These are phyloP conservation scores for Citrullus mucosospermus DNA, from an alignment of 306 rosid genomes.

Conservation along the genomic window DNA sequence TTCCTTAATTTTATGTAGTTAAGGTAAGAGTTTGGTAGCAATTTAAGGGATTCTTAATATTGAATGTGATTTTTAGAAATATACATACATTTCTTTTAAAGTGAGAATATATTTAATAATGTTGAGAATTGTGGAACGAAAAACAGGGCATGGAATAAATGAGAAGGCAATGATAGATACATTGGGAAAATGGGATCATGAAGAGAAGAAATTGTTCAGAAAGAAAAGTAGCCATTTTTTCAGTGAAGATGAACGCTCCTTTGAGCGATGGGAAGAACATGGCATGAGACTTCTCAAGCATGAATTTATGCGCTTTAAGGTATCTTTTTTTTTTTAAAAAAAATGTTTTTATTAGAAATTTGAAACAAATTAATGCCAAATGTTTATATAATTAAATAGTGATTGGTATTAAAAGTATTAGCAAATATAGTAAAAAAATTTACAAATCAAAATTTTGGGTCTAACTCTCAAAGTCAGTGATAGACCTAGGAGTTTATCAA, in stretches of 20 bases:
- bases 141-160: conserved; percentile 78
- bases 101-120: no score
- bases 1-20: no score
- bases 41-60: background rate
- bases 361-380: no score
- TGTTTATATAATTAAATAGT: no score
- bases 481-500: no score
- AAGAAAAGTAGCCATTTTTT: conserved; percentile 39
- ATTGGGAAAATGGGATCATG: conserved; percentile 64
- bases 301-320: conserved; percentile 87
- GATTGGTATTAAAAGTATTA: no score
- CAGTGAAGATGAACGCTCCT: conserved; percentile 57
- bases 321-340: background rate
- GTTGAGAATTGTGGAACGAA: background rate
- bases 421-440: no score
- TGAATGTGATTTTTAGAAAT: background rate
- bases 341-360: no score
- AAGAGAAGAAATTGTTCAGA: conserved; percentile 47
- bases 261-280: conserved; percentile 60
- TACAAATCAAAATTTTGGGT: no score
- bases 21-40: no score
- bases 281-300: conserved; percentile 49
- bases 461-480: no score
- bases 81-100: no score
- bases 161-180: conserved; percentile 47